Evolutionary conservation across 345 rosid species (phyloP).

Genomic region (Murraya paniculata): DNA sequence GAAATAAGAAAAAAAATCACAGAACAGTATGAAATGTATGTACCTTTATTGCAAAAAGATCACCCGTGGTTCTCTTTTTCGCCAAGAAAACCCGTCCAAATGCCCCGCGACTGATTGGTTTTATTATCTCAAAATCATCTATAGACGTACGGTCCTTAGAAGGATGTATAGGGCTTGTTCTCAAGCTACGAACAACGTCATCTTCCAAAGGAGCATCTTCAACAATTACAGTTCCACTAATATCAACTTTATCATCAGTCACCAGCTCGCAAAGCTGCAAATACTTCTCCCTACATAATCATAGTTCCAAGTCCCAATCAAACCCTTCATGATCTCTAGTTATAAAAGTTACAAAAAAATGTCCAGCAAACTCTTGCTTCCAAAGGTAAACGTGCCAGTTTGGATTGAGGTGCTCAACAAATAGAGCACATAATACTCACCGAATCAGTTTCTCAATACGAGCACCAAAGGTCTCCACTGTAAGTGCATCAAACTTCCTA

Average conservation of each 20-base stretch:
- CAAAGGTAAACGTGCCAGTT: background rate
- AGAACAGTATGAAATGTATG: constrained; percentile 10
- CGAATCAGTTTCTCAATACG: constrained; percentile 90
- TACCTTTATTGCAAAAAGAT: constrained; percentile 98
- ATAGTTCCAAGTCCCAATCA: constrained; percentile 15
- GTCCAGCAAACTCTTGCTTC: background rate
- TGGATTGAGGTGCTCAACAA: background rate
- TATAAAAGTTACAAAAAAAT: background rate
- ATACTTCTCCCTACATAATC: constrained; percentile 81
- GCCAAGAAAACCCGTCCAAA: constrained; percentile 98
- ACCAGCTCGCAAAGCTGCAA: constrained; percentile 91
- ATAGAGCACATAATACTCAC: constrained; percentile 40
- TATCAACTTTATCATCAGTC: constrained; percentile 87
- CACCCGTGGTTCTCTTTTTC: constrained; percentile 97
- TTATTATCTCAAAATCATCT: constrained; percentile 98
- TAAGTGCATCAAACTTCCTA: constrained; percentile 91
- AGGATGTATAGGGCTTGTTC: constrained; percentile 87
- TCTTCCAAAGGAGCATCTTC: constrained; percentile 98
- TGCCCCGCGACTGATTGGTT: constrained; percentile 99
- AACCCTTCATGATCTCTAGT: background rate
- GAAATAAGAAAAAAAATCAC: constrained; percentile 10
- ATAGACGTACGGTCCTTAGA: constrained; percentile 93
- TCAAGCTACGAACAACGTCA: constrained; percentile 91
- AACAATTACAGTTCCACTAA: constrained; percentile 79
- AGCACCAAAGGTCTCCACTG: constrained; percentile 92